phyloP scores from a whole-genome alignment of 75 land plant genomes.

The Azolla pinnata region DNA sequence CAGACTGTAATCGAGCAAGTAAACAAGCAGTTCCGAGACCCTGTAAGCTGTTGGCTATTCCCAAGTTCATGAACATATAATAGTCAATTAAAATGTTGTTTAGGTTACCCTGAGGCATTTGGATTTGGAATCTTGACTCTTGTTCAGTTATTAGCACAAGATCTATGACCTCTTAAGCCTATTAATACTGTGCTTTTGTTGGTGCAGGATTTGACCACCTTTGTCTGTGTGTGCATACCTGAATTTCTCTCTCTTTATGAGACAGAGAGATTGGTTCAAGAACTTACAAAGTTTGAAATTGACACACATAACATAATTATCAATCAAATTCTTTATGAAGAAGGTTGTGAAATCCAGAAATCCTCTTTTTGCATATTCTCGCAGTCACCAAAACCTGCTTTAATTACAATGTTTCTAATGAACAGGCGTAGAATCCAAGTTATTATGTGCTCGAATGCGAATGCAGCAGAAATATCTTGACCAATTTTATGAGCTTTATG shows the following conservation, averaged over 20 bases:
- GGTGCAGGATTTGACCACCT: constrained; percentile 82
- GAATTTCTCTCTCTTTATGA: constrained; percentile 97
- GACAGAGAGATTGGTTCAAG: constrained; percentile 93
- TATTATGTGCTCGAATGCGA: constrained; percentile 69
- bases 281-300: constrained; percentile 84
- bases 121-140: no score
- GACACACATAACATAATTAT: constrained; percentile 92
- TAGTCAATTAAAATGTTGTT: no score
- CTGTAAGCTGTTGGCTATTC: constrained; percentile 54
- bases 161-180: no score
- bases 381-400: no score
- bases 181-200: no score
- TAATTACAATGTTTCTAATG: no score
- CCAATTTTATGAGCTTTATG: constrained; percentile 83
- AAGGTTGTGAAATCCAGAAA: constrained; percentile 32
- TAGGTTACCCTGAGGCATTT: no score
- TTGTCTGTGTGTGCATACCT: constrained; percentile 93
- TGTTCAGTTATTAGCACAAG: no score
- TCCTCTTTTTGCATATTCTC: no score
- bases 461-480: constrained; percentile 94
- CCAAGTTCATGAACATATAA: no score
- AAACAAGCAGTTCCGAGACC: constrained; percentile 87
- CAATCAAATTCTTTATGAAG: constrained; percentile 83
- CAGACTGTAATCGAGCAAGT: constrained; percentile 93
- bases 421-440: constrained; percentile 66